These are phyloP conservation scores for Mortierella sp. DNA, from an alignment of 371 early-diverging fungal species.

Conservation along the genomic window DNA sequence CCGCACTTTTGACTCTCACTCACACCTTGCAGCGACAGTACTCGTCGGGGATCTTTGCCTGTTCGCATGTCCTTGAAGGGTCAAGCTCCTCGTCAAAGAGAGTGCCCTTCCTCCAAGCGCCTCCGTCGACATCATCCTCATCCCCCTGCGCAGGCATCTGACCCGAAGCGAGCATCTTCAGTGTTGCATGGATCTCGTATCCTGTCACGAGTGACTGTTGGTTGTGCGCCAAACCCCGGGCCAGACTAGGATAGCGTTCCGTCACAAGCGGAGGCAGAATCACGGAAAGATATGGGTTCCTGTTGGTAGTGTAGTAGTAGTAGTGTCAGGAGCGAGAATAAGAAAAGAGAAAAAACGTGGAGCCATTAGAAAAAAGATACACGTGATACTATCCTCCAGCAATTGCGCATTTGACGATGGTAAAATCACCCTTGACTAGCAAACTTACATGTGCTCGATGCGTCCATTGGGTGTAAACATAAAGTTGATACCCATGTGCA, in stretches of 20 bases:
- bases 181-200: conserved; percentile 37
- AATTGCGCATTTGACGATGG: too few species aligned
- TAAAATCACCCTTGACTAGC: background rate
- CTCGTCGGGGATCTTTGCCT: conserved; percentile 31
- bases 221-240: conserved; percentile 34
- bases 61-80: conserved; percentile 31
- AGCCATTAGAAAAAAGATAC: background rate
- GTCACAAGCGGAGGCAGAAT: conserved; percentile 31
- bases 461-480: conserved; percentile 58
- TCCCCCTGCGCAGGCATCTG: conserved; percentile 20
- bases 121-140: conserved; percentile 26
- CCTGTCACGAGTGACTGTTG: conserved; percentile 40
- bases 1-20: background rate
- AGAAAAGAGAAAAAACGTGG: background rate
- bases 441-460: conserved; percentile 59
- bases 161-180: conserved; percentile 35
- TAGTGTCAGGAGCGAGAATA: background rate
- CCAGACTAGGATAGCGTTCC: conserved; percentile 32
- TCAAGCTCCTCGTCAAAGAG: conserved; percentile 42
- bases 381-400: too few species aligned
- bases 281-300: conserved; percentile 48
- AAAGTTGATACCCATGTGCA: conserved; percentile 66
- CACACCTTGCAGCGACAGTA: conserved; percentile 21
- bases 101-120: conserved; percentile 29
- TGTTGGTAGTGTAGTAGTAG: background rate